A percentile compares a stretch with the other conserved stretches of the same genome.
Conservation (phyloP, 352 stramenopile genomes). For the Globisporangium irregulare region DNA sequence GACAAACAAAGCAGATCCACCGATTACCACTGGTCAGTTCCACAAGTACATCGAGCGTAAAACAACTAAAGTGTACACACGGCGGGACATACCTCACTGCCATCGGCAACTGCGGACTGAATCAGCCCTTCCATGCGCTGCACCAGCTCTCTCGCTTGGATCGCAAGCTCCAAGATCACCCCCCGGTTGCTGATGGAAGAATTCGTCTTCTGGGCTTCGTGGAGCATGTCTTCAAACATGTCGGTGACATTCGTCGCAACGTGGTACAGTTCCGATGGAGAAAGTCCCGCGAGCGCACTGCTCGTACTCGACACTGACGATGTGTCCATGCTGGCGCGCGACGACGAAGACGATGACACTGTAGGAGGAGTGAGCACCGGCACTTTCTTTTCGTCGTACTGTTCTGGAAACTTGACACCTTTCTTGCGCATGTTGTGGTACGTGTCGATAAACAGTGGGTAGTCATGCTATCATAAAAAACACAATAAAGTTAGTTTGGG, state of each 20-base stretch:
- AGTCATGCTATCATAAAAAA: conserved; percentile 42
- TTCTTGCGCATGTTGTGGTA: conserved; percentile 85
- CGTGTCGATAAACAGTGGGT: conserved; percentile 76
- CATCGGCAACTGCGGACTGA: conserved; percentile 48
- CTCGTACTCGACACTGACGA: conserved; percentile 46
- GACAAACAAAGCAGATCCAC: background rate
- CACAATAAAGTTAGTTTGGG: background rate
- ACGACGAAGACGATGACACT: conserved; percentile 13
- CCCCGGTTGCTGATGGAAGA: conserved; percentile 41
- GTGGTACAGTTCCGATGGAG: conserved; percentile 54
- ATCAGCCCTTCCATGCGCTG: conserved; percentile 64
- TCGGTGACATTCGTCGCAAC: conserved; percentile 66
- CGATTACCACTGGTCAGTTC: background rate
- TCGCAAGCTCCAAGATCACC: conserved; percentile 69
- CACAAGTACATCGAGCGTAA: background rate
- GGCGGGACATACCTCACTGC: conserved; percentile 32
- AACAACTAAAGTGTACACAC: background rate
- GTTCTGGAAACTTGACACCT: conserved; percentile 69
- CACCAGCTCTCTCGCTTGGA: conserved; percentile 57
- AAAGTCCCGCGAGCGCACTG: conserved; percentile 48
- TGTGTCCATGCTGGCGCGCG: conserved; percentile 25
- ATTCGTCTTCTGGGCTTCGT: conserved; percentile 50
- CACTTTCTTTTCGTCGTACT: conserved; percentile 71
- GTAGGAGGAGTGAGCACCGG: conserved; percentile 45
- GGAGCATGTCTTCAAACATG: conserved; percentile 86